phyloP scores from a whole-genome alignment of 768 basidiomycete genomes.

The Mycena crocata region DNA sequence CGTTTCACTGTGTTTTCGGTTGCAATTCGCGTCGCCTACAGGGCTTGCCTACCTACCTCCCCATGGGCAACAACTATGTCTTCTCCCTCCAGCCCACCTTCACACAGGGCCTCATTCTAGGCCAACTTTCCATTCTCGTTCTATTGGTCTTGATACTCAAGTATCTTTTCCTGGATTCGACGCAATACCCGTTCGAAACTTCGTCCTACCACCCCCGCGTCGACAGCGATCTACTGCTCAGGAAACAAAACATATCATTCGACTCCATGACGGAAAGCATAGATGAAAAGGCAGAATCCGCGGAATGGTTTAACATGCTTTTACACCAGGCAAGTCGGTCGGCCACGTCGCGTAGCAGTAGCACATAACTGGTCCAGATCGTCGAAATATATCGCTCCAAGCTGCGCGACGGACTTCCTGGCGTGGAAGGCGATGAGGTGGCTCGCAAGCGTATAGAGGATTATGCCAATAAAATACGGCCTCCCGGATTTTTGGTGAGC shows the following conservation, averaged over 20 bases:
- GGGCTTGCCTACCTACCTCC: conserved; percentile 32
- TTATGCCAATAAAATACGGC: conserved; percentile 83
- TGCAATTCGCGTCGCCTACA: neutral
- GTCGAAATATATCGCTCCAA: conserved; percentile 81
- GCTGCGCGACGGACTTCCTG: conserved; percentile 75
- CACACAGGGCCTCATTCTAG: conserved; percentile 93
- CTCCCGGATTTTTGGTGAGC: conserved; percentile 74
- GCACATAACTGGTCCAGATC: conserved; percentile 56
- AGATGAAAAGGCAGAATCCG: conserved; percentile 67
- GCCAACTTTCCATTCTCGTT: conserved; percentile 88
- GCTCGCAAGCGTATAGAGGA: conserved; percentile 83
- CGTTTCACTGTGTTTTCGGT: neutral
- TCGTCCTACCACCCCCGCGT: conserved; percentile 71
- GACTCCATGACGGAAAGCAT: conserved; percentile 38
- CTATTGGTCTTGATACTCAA: conserved; percentile 86
- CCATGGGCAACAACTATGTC: conserved; percentile 68
- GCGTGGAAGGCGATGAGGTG: conserved; percentile 84
- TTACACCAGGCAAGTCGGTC: conserved; percentile 73
- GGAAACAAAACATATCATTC: conserved; percentile 47
- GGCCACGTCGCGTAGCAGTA: conserved; percentile 13
- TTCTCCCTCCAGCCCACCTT: conserved; percentile 89
- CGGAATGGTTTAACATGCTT: conserved; percentile 92
- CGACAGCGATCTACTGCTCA: conserved; percentile 58
- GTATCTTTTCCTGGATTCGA: conserved; percentile 93
- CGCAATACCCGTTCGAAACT: conserved; percentile 64